Base-by-base conservation (phyloP, 805 yeast genomes). In the Geotrichum ghanense region DNA sequence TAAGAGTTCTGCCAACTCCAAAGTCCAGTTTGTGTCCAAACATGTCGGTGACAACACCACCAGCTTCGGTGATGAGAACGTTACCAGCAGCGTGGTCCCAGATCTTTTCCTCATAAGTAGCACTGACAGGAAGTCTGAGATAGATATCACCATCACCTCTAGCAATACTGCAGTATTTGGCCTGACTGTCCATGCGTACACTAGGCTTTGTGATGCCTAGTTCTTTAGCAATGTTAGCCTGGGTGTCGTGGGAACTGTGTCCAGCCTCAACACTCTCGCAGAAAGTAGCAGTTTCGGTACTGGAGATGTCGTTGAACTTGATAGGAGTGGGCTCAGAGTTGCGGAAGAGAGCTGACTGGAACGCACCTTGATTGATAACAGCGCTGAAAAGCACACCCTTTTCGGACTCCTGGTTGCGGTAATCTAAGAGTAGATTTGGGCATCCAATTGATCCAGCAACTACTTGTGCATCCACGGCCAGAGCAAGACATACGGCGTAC, bases 51-150 rank as follows among this genome's bases (percentile, higher is more conserved):
- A 92, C 97, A 44, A 70, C 62, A 4, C 98, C 98, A 40, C 97
- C 97, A 56, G 94, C 83, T 64, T 94, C 98, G 27, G 75, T 72
- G 42, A 94, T 80, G 50, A 92, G 73, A 12, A 90, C 71, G 57
- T 83, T 82, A 2, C 98, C 99, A 1, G 97, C 94, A 17, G 97
- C 97, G 63, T 92, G 99, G 65, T 92, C 99, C 97, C 98, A 92
- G 50, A 92, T 88, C 65, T 92, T 92, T 62, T 92, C 99, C 56
- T 85, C 75, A 62, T 89, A 92, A 2, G 74, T 65, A 45, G 78
- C 70, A 53, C 74, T 78, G 42, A 81, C 77, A 12, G 99, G 99
- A 49, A 94, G 67, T 55, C 99, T 79, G 50, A 92, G 70, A 57
- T 94, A 92, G 12, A 92, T 75, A 56, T 92, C 97, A 2, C 96